phyloP scores from a whole-genome alignment of 2,329 filamentous ascomycete genomes.

The Verticillium longisporum region DNA sequence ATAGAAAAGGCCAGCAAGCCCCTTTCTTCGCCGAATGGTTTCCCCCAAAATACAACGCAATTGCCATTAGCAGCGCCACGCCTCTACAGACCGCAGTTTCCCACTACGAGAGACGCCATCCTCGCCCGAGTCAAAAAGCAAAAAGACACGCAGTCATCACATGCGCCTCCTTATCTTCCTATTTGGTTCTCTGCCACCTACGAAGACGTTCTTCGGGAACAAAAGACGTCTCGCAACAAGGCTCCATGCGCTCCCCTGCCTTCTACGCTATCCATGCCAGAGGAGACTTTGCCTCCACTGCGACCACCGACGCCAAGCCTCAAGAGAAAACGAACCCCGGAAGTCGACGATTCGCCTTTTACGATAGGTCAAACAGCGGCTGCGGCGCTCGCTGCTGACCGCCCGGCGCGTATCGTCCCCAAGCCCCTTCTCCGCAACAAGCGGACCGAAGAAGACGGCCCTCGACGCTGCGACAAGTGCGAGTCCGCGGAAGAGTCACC shows the following conservation, averaged over 20 bases:
- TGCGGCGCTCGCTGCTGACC: not conserved
- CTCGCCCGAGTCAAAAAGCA: not conserved
- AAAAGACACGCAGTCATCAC: not conserved
- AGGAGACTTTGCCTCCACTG: not conserved
- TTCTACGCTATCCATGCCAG: not conserved
- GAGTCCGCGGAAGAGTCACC: slow-evolving; percentile 10
- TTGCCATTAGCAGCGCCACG: not conserved
- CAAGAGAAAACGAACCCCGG: slow-evolving; percentile 22
- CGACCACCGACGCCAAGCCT: slow-evolving; percentile 1
- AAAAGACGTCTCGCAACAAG: not conserved
- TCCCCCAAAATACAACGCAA: not conserved
- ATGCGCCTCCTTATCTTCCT: not conserved
- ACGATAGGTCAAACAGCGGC: not conserved
- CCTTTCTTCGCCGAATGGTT: not conserved
- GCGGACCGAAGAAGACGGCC: slow-evolving; percentile 8
- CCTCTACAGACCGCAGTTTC: slow-evolving; percentile 2
- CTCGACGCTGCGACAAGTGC: slow-evolving; percentile 13
- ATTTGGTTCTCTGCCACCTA: not conserved
- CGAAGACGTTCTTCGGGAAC: slow-evolving; percentile 5
- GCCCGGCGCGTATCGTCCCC: not conserved
- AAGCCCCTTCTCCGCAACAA: slow-evolving; percentile 9
- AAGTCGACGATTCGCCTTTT: not conserved
- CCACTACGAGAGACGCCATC: not conserved
- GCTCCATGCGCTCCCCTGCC: not conserved
- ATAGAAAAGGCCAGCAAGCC: not conserved